Conservation (phyloP, 2,329 filamentous ascomycete genomes). For the Aspergillus calidoustus region DNA sequence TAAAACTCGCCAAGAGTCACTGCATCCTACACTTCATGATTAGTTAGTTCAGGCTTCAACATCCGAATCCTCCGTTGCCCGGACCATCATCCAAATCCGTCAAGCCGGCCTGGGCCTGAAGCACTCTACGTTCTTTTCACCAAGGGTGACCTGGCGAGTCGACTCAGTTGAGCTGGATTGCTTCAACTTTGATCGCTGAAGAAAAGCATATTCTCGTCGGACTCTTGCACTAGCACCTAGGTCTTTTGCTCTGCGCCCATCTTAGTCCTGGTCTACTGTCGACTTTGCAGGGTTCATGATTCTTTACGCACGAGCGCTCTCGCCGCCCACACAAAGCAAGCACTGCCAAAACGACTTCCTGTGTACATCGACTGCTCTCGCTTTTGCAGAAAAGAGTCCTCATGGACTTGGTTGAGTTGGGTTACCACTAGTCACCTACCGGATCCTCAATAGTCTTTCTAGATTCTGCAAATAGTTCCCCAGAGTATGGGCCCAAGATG, state of each 20-base stretch:
- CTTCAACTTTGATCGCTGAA: neutral
- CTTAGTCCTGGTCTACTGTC: neutral
- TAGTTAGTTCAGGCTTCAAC: neutral
- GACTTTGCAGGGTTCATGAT: neutral
- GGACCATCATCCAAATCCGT: neutral
- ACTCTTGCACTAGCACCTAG: neutral
- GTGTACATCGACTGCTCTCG: neutral
- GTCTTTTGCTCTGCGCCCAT: neutral
- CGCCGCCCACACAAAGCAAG: neutral
- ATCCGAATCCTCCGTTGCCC: conserved; percentile 1
- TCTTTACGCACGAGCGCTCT: neutral
- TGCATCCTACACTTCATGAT: neutral
- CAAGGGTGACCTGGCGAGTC: neutral
- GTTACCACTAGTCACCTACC: neutral
- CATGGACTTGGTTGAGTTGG: neutral
- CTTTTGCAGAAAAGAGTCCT: neutral
- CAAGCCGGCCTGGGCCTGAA: neutral
- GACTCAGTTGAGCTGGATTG: neutral
- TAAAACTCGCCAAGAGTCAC: neutral
- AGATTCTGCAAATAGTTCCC: neutral
- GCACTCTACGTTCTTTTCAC: conserved; percentile 6
- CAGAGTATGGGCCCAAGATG: neutral
- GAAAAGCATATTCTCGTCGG: neutral
- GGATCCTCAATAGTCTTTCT: neutral
- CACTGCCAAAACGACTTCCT: neutral